These are phyloP conservation scores for Tricholomella constricta DNA, from an alignment of 768 basidiomycete species.

Conservation along the genomic window DNA sequence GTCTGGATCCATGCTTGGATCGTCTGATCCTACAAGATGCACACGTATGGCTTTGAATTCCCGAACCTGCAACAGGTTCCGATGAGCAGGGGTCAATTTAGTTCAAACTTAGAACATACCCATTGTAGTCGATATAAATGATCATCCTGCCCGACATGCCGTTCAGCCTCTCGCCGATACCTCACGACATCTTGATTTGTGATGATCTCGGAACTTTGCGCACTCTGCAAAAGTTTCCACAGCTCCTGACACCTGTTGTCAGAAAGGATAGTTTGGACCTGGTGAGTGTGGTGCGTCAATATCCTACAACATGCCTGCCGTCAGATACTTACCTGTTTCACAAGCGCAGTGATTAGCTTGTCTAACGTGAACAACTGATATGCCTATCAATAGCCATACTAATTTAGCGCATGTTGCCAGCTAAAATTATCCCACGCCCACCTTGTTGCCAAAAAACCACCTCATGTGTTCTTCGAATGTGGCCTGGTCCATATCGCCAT, in stretches of 20 bases:
- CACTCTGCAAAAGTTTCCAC: slow-evolving; percentile 70
- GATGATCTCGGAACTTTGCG: slow-evolving; percentile 53
- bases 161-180: slow-evolving; percentile 81
- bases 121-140: slow-evolving; percentile 80
- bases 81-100: slow-evolving; percentile 10
- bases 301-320: not conserved
- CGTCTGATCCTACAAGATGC: slow-evolving; percentile 59
- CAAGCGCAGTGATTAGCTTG: slow-evolving; percentile 82
- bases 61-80: slow-evolving; percentile 45
- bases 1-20: slow-evolving; percentile 65
- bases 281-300: not conserved
- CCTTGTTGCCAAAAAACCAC: slow-evolving; percentile 90
- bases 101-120: slow-evolving; percentile 48
- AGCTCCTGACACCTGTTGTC: slow-evolving; percentile 89
- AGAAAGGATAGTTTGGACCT: slow-evolving; percentile 86
- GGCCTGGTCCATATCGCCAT: slow-evolving; percentile 88
- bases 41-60: slow-evolving; percentile 58
- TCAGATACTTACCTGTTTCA: slow-evolving; percentile 75
- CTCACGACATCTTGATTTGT: slow-evolving; percentile 69
- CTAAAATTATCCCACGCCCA: slow-evolving; percentile 31
- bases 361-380: slow-evolving; percentile 94
- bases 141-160: slow-evolving; percentile 72
- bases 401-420: slow-evolving; percentile 5
- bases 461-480: slow-evolving; percentile 95
- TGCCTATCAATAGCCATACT: slow-evolving; percentile 56